Evolutionary conservation across 2,329 filamentous ascomycete species (phyloP).

Genomic region (Allantophomopsis cytisporea): DNA sequence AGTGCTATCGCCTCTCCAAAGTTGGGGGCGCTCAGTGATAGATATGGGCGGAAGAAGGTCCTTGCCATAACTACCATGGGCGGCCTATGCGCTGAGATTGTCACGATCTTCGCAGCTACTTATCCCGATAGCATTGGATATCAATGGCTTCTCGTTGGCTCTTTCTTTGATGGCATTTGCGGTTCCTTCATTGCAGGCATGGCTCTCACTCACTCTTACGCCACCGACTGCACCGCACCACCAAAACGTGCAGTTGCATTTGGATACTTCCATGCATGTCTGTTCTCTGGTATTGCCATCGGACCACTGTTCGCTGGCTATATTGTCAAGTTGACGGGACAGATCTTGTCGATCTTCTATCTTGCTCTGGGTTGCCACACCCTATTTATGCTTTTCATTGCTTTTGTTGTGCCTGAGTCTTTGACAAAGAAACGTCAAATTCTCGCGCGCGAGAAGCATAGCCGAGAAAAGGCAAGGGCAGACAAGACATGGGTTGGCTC

Average conservation of each 20-base stretch:
- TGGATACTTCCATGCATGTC: constrained; percentile 77
- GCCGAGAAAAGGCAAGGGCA: constrained; percentile 25
- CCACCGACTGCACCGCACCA: constrained; percentile 75
- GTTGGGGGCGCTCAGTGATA: constrained; percentile 74
- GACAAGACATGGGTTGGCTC: constrained; percentile 12
- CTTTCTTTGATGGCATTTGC: constrained; percentile 66
- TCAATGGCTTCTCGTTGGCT: constrained; percentile 65
- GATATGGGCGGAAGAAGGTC: constrained; percentile 65
- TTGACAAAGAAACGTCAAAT: constrained; percentile 60
- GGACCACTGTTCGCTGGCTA: constrained; percentile 74
- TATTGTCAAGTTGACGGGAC: constrained; percentile 63
- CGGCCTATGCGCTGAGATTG: constrained; percentile 58
- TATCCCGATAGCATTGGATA: constrained; percentile 63
- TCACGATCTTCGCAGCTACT: constrained; percentile 66
- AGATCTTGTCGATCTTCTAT: constrained; percentile 74
- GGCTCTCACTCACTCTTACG: constrained; percentile 70
- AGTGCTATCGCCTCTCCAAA: constrained; percentile 74
- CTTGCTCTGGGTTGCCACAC: constrained; percentile 59
- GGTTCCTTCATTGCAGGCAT: constrained; percentile 82
- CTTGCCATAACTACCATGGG: constrained; percentile 63
- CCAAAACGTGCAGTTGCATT: constrained; percentile 71
- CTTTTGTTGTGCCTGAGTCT: constrained; percentile 71
- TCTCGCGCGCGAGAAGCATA: constrained; percentile 55
- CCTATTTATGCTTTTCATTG: constrained; percentile 59
- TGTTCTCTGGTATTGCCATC: constrained; percentile 80